phyloP scores from a whole-genome alignment of 2,329 filamentous ascomycete genomes.

The Zymoseptoria pseudotritici region DNA sequence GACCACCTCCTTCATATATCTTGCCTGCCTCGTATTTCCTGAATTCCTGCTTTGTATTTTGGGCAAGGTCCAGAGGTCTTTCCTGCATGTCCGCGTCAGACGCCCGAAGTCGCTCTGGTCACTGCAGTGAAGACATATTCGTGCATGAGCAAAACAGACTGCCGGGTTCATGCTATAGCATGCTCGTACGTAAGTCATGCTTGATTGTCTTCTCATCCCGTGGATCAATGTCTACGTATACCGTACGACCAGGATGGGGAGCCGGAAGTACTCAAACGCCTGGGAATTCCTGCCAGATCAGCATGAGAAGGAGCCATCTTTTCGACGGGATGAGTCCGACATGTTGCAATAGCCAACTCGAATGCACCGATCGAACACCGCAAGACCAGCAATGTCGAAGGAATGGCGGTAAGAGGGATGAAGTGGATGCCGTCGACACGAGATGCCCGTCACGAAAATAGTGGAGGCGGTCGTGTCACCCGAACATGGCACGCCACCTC shows the following conservation, averaged over 20 bases:
- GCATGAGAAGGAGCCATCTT: background rate
- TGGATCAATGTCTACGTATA: background rate
- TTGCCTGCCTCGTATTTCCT: background rate
- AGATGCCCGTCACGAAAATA: background rate
- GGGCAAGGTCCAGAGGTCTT: background rate
- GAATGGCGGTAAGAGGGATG: background rate
- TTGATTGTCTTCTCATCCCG: background rate
- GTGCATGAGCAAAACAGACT: background rate
- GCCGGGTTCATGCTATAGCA: background rate
- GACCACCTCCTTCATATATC: background rate
- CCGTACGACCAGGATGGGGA: background rate
- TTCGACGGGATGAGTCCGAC: background rate
- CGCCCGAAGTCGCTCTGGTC: background rate
- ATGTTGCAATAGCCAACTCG: background rate
- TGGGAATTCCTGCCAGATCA: background rate
- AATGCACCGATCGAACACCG: no score
- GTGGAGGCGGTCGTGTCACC: background rate
- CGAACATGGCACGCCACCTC: no score
- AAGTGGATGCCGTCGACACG: background rate
- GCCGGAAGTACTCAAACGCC: background rate
- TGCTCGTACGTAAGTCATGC: background rate
- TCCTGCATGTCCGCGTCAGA: background rate
- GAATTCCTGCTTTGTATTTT: background rate
- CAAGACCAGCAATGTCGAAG: background rate
- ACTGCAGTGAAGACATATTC: background rate